phyloP scores from a whole-genome alignment of 2,329 filamentous ascomycete species.

The Lasiodiplodia sp. region DNA sequence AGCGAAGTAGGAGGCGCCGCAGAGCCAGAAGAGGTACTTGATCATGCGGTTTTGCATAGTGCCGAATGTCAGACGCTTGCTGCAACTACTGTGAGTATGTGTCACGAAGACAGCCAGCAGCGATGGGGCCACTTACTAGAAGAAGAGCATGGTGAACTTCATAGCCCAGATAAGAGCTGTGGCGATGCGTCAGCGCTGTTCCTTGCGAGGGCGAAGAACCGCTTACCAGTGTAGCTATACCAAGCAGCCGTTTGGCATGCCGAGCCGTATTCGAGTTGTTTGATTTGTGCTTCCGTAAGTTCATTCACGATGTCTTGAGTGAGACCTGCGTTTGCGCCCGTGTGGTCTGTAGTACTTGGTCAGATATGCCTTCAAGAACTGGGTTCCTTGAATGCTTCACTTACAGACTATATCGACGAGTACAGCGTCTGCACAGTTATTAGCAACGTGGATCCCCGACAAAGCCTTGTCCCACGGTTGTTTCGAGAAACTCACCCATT shows the following conservation, averaged over 20 bases:
- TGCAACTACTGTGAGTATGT: background rate
- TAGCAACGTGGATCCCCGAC: background rate
- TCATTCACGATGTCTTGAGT: slow-evolving; percentile 32
- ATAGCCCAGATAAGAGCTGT: slow-evolving; percentile 47
- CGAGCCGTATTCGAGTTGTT: slow-evolving; percentile 42
- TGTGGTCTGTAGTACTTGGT: slow-evolving; percentile 33
- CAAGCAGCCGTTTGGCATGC: slow-evolving; percentile 50
- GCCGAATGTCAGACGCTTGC: slow-evolving; percentile 43
- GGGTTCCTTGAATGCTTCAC: background rate
- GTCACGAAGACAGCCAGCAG: slow-evolving; percentile 32
- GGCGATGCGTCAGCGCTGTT: slow-evolving; percentile 35
- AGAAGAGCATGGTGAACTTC: slow-evolving; percentile 43
- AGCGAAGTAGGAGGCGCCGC: slow-evolving; percentile 40
- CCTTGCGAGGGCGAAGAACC: slow-evolving; percentile 11
- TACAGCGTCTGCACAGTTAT: slow-evolving; percentile 37
- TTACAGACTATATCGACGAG: slow-evolving; percentile 47
- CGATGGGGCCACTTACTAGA: slow-evolving; percentile 31
- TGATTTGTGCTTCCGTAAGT: slow-evolving; percentile 40
- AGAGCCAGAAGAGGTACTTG: slow-evolving; percentile 39
- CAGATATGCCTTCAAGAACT: background rate
- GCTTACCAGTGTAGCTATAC: slow-evolving; percentile 37
- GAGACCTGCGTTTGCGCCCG: slow-evolving; percentile 42
- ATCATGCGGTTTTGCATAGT: slow-evolving; percentile 42
- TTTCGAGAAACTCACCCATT: slow-evolving; percentile 32
- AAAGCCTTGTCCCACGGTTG: background rate